Evolutionary conservation across 441 rosid species (phyloP).

Genomic region (Jatropha multifida): DNA sequence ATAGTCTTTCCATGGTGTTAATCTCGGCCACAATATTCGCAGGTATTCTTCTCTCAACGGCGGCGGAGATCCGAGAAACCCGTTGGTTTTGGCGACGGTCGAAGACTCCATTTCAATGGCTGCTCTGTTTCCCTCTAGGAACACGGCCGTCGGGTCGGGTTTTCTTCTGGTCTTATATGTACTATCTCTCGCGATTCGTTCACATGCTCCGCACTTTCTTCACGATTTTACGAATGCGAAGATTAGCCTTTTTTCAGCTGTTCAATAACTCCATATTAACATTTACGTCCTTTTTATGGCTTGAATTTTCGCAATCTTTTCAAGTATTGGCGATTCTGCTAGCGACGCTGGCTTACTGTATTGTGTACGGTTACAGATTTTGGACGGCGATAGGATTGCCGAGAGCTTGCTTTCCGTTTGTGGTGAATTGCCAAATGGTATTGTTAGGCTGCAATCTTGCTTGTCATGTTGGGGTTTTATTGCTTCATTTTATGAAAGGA

Average conservation of each 20-base stretch:
- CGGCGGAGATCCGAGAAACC: slow-evolving; percentile 73
- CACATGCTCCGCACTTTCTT: slow-evolving; percentile 70
- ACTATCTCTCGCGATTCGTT: slow-evolving; percentile 76
- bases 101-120: slow-evolving; percentile 79
- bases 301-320: slow-evolving; percentile 83
- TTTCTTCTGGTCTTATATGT: slow-evolving; percentile 89
- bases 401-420: slow-evolving; percentile 61
- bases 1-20: slow-evolving; percentile 67
- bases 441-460: slow-evolving; percentile 62
- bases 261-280: slow-evolving; percentile 55
- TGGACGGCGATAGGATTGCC: slow-evolving; percentile 85
- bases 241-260: slow-evolving; percentile 53
- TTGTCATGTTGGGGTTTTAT: slow-evolving; percentile 70
- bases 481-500: slow-evolving; percentile 70
- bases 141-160: slow-evolving; percentile 91
- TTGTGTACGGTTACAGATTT: slow-evolving; percentile 77
- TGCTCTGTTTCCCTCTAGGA: slow-evolving; percentile 86
- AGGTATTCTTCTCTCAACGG: slow-evolving; percentile 70
- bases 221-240: slow-evolving; percentile 46
- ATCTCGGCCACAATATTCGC: slow-evolving; percentile 66
- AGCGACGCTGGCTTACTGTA: slow-evolving; percentile 60
- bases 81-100: slow-evolving; percentile 79
- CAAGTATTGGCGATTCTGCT: slow-evolving; percentile 72
- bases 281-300: slow-evolving; percentile 72
- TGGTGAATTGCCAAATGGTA: slow-evolving; percentile 62